These are phyloP conservation scores for Escallonia herrerae DNA, from an alignment of 129 eudicot genomes.

Conservation along the genomic window DNA sequence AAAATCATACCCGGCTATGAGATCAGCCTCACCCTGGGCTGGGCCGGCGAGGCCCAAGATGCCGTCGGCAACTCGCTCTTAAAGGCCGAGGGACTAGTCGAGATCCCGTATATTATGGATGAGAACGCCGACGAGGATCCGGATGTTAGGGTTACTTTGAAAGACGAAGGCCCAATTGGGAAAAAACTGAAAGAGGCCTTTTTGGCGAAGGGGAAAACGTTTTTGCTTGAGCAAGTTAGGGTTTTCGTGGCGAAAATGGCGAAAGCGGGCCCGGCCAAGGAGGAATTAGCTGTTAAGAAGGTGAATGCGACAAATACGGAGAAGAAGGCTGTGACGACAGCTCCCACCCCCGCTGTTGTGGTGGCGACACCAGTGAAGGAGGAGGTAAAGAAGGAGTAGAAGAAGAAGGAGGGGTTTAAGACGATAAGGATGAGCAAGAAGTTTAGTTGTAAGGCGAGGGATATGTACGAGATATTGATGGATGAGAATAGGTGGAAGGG, in stretches of 20 bases:
- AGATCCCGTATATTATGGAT: constrained; percentile 73
- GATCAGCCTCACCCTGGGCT: constrained; percentile 39
- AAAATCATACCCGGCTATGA: constrained; percentile 96
- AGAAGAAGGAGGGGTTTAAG: constrained; percentile 79
- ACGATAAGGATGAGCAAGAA: constrained; percentile 72
- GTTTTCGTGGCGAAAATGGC: constrained; percentile 77
- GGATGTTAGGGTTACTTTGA: constrained; percentile 56
- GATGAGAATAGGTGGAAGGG: constrained; percentile 99
- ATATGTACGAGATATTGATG: constrained; percentile 90
- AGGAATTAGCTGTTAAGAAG: constrained; percentile 78
- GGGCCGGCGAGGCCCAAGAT: constrained; percentile 67
- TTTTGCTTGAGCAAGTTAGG: constrained; percentile 68
- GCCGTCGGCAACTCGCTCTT: constrained; percentile 29
- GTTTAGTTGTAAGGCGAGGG: constrained; percentile 79
- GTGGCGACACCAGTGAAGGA: constrained; percentile 23
- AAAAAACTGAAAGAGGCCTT: constrained; percentile 75
- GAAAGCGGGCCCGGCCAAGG: constrained; percentile 84
- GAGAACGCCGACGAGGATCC: constrained; percentile 98
- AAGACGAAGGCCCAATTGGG: constrained; percentile 78
- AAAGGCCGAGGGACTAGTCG: constrained; percentile 49
- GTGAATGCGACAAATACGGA: constrained; percentile 22
- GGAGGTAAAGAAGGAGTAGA: constrained; percentile 38
- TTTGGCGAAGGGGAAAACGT: constrained; percentile 50
- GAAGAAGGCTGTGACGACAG: constrained; percentile 10
- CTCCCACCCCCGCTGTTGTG: constrained; percentile 5